Evolutionary conservation across 2,329 filamentous ascomycete species (phyloP).

Genomic region (Cercospora citrullina): DNA sequence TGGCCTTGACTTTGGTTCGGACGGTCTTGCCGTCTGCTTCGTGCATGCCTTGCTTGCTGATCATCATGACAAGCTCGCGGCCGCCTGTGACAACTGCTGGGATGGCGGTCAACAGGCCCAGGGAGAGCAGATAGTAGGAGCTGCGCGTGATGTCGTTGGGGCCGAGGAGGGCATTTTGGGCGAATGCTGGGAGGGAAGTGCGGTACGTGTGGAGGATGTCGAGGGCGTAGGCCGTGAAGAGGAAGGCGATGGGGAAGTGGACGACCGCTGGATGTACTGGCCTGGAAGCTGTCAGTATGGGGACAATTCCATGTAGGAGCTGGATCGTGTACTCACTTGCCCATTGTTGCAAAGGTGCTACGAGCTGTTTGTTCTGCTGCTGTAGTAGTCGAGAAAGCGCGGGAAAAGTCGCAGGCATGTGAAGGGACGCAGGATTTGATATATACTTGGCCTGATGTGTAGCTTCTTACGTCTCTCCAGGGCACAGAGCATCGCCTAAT

Average conservation of each 20-base stretch:
- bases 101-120: slow-evolving; percentile 41
- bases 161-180: slow-evolving; percentile 39
- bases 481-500: neutral
- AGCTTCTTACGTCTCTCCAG: neutral
- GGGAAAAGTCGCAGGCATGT: neutral
- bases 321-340: slow-evolving; percentile 19
- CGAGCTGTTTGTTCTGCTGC: neutral
- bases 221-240: slow-evolving; percentile 45
- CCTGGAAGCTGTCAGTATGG: slow-evolving; percentile 29
- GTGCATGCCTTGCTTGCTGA: slow-evolving; percentile 47
- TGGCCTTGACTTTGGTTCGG: slow-evolving; percentile 44
- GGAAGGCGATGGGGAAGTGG: slow-evolving; percentile 52
- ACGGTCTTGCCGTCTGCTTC: slow-evolving; percentile 40
- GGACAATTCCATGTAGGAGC: neutral
- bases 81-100: slow-evolving; percentile 39
- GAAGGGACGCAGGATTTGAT: neutral
- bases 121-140: slow-evolving; percentile 48
- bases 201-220: slow-evolving; percentile 43
- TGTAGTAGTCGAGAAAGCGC: neutral
- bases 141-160: slow-evolving; percentile 42
- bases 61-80: slow-evolving; percentile 44
- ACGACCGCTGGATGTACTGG: slow-evolving; percentile 50
- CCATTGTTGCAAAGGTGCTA: slow-evolving; percentile 16
- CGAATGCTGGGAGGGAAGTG: slow-evolving; percentile 33
- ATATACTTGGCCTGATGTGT: slow-evolving; percentile 14